These are phyloP conservation scores for Eucommia ulmoides DNA, from an alignment of 257 asterid genomes.

Conservation along the genomic window DNA sequence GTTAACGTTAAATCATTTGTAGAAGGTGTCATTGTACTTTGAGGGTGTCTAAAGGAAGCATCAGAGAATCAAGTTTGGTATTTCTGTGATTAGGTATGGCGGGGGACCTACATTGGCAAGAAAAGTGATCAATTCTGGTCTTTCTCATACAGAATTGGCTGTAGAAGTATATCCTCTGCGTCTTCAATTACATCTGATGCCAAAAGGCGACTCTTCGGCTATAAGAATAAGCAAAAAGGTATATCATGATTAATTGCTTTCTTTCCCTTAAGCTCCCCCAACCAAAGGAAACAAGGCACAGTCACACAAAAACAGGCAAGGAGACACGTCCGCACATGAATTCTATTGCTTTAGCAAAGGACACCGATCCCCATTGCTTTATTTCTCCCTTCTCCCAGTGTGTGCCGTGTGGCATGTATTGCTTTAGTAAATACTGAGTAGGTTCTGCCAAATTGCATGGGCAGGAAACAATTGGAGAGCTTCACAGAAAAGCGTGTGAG, in stretches of 20 bases:
- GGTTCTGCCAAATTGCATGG: slow-evolving; percentile 12
- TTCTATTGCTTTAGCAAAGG: too few species aligned
- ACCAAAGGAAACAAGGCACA: too few species aligned
- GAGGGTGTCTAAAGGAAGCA: slow-evolving; percentile 3
- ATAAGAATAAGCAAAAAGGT: slow-evolving; percentile 98
- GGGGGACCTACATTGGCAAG: slow-evolving; percentile 92
- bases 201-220: slow-evolving; percentile 65
- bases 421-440: too few species aligned
- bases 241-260: slow-evolving; percentile 9
- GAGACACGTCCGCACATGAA: too few species aligned
- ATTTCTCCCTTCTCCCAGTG: background rate
- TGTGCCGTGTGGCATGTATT: background rate
- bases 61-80: slow-evolving; percentile 13
- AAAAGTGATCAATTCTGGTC: slow-evolving; percentile 85
- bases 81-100: slow-evolving; percentile 69
- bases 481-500: slow-evolving; percentile 80
- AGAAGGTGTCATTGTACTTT: background rate
- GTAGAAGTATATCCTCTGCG: slow-evolving; percentile 97
- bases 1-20: background rate
- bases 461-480: slow-evolving; percentile 92
- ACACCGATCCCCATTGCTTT: too few species aligned
- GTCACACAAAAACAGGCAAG: too few species aligned
- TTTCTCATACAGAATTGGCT: slow-evolving; percentile 82
- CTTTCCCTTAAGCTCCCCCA: too few species aligned
- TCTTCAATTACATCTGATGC: slow-evolving; percentile 88